Base-by-base conservation (phyloP, 1,284 basidiomycete genomes). In the Coniferiporia sulphurascens region DNA sequence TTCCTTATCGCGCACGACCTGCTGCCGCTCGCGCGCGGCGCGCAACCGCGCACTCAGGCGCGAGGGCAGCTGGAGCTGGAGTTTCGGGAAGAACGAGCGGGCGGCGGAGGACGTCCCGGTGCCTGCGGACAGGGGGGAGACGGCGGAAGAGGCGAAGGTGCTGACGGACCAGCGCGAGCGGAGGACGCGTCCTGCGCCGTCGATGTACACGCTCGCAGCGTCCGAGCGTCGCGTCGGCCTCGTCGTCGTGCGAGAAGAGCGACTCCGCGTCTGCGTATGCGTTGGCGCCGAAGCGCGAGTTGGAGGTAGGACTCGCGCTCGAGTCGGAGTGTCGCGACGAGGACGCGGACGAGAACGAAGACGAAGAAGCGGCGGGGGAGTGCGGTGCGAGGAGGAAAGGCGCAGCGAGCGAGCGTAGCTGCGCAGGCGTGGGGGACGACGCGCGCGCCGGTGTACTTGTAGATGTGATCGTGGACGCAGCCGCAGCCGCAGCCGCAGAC, bases 131-230 rank as follows among this genome's bases (percentile, higher is more conserved):
- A 50, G 50, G 4, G 46, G 12, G 4, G 35, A 45, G 19, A 49
- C 36, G 17, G 52, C 12, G 17, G 41, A 45, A 4, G 60, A 58
- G 13, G 51, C 60, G 51, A 61, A 55, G 7, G 60, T 61, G 38
- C 55, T 58, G 32, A 58, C 52, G 19, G 56, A 58, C 60, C 60
- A 61, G 27, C 60, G 60, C 4, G 52, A 55, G 32, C 56, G 60
- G 12, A 61, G 56, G 6, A 48, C 22, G 32, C 55, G 56, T 4
- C 55, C 56, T 8, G 48, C 36, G 22, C 49, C 54, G 38, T 61
- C 54, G 21, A 22, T 9, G 19, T 58, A 58, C 22, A 53, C 12
- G 21, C 57, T 59, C 17, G 38, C 22, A 3, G 57, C 17, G 41
- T 35, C 46, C n/a, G n/a, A 17, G 13, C 17, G 36, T 2, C 55